A percentile compares a stretch with the other conserved stretches of the same genome.
These are phyloP conservation scores for Pseudogymnoascus sp. DNA, from an alignment of 2,329 filamentous ascomycete species.

Conservation along the genomic window DNA sequence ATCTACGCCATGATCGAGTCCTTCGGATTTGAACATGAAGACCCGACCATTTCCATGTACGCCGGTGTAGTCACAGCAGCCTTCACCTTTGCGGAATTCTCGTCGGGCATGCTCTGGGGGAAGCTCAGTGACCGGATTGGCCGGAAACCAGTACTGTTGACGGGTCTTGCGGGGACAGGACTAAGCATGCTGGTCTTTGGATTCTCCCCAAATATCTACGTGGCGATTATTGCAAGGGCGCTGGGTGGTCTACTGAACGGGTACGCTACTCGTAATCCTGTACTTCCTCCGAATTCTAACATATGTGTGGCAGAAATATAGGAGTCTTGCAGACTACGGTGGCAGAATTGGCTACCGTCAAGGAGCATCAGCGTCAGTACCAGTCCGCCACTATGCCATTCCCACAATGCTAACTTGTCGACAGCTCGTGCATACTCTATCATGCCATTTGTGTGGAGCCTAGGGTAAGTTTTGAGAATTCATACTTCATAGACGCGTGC, in stretches of 20 bases:
- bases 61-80: conserved; percentile 94
- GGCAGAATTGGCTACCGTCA: conserved; percentile 84
- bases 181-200: conserved; percentile 91
- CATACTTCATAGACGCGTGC: conserved; percentile 9
- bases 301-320: conserved; percentile 60
- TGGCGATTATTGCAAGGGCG: conserved; percentile 80
- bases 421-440: conserved; percentile 87
- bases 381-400: conserved; percentile 14
- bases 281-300: conserved; percentile 14
- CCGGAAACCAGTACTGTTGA: conserved; percentile 84
- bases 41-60: conserved; percentile 79
- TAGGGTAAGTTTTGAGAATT: conserved; percentile 54
- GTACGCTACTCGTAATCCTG: conserved; percentile 42
- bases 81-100: conserved; percentile 93
- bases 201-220: conserved; percentile 73
- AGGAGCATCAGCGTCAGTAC: conserved; percentile 82
- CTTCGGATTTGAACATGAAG: conserved; percentile 74
- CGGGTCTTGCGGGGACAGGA: conserved; percentile 83
- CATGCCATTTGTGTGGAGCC: conserved; percentile 97
- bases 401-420: conserved; percentile 22
- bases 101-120: conserved; percentile 88
- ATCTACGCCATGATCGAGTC: conserved; percentile 96
- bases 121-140: conserved; percentile 85
- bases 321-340: conserved; percentile 93
- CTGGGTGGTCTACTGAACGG: conserved; percentile 89